Evolutionary conservation across 2,329 filamentous ascomycete species (phyloP).

Genomic region (Exserohilum turcica): DNA sequence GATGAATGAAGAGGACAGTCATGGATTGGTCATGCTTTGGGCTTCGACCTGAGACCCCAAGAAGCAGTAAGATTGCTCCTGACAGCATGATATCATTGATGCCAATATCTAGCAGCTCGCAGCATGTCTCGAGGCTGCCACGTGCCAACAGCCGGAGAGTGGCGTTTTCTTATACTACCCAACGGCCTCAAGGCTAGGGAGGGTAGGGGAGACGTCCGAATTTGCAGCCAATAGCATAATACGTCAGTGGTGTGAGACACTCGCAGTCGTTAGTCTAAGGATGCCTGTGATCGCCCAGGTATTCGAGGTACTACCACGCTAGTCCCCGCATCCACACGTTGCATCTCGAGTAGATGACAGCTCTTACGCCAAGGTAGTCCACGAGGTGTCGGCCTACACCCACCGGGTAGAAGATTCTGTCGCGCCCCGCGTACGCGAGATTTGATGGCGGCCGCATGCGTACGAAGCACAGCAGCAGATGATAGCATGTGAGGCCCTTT

Average conservation of each 20-base stretch:
- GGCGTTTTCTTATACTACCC: background rate
- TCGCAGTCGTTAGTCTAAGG: background rate
- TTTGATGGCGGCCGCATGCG: conserved; percentile 1
- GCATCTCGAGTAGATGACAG: background rate
- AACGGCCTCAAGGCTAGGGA: background rate
- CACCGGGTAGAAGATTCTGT: background rate
- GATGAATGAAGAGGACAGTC: background rate
- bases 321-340: background rate
- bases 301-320: background rate
- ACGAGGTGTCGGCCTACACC: background rate
- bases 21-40: background rate
- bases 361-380: background rate
- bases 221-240: background rate
- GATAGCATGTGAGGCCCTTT: conserved; percentile 1
- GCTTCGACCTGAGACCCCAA: background rate
- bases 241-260: background rate
- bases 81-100: background rate
- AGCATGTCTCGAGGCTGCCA: background rate
- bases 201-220: background rate
- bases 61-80: background rate
- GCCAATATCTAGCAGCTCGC: background rate
- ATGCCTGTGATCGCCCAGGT: background rate
- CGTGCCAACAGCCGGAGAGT: background rate
- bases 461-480: background rate
- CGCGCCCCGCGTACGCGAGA: background rate